Evolutionary conservation across 345 rosid genomes (phyloP).

Genomic region (Chamaenerion angustifolium): DNA sequence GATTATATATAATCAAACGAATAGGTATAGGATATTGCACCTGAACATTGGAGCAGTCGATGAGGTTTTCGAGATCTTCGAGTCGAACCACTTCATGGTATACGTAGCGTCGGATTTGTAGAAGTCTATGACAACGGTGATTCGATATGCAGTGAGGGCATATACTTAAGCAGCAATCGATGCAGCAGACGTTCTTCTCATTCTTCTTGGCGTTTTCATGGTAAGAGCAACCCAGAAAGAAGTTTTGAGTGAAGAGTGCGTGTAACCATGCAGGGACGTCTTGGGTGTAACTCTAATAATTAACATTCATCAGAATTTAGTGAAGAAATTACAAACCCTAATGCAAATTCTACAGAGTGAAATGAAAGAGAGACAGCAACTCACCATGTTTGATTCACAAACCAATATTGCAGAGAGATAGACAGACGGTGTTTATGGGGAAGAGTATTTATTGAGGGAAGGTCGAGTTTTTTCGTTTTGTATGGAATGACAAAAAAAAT

Average conservation of each 20-base stretch:
- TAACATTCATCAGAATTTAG: neutral
- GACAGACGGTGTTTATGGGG: conserved; percentile 19
- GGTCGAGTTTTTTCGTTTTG: conserved; percentile 26
- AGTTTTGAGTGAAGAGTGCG: conserved; percentile 16
- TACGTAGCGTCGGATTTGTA: conserved; percentile 51
- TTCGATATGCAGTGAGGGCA: conserved; percentile 19
- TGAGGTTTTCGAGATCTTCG: conserved; percentile 33
- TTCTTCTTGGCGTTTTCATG: conserved; percentile 20
- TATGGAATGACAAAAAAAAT: neutral
- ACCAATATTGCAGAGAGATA: conserved; percentile 4
- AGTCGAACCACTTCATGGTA: conserved; percentile 44
- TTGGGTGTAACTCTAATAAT: conserved; percentile 37
- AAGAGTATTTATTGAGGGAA: conserved; percentile 24
- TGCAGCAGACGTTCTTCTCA: conserved; percentile 23
- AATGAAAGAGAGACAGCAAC: neutral
- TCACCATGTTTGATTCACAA: neutral
- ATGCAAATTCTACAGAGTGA: neutral
- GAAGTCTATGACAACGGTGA: conserved; percentile 19
- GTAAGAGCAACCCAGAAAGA: conserved; percentile 17
- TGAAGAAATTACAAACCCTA: neutral
- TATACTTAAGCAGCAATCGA: conserved; percentile 20
- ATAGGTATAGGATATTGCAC: no score
- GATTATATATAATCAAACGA: no score
- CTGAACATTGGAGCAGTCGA: conserved; percentile 47
- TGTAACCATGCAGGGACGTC: conserved; percentile 14